These are phyloP conservation scores for Septoria linicola DNA, from an alignment of 2,329 filamentous ascomycete genomes.

Conservation along the genomic window DNA sequence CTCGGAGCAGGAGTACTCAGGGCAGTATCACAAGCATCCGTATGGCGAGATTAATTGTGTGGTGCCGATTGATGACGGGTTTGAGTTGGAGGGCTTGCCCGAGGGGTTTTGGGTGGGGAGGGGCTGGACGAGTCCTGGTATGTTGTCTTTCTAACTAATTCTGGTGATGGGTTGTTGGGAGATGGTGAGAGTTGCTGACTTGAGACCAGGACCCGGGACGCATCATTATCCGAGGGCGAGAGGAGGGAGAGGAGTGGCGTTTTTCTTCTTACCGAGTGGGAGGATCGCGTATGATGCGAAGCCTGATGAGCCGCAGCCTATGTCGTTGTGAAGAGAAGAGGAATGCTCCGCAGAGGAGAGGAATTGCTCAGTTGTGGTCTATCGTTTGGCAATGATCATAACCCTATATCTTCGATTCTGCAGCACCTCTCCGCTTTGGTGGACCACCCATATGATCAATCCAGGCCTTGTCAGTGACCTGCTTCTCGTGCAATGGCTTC, in stretches of 20 bases:
- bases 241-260: constrained; percentile 51
- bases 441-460: constrained; percentile 12
- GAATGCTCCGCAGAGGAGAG: background rate
- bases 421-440: constrained; percentile 11
- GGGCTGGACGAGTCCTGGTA: constrained; percentile 54
- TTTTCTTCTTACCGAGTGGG: constrained; percentile 58
- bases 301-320: constrained; percentile 39
- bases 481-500: constrained; percentile 15
- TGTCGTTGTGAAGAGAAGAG: background rate
- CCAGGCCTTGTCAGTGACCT: constrained; percentile 16
- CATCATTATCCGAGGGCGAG: constrained; percentile 58
- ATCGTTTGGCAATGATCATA: no score
- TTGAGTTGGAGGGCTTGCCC: constrained; percentile 55
- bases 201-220: constrained; percentile 57
- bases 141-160: constrained; percentile 44
- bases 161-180: constrained; percentile 49
- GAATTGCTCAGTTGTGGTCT: background rate
- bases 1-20: constrained; percentile 49
- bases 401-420: background rate
- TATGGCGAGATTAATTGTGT: constrained; percentile 38
- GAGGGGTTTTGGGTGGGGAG: constrained; percentile 52
- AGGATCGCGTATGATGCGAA: constrained; percentile 53
- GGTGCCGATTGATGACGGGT: constrained; percentile 46
- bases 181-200: constrained; percentile 56
- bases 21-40: constrained; percentile 48